Conservation (phyloP, 345 rosid species). For the Ricinus communis region DNA sequence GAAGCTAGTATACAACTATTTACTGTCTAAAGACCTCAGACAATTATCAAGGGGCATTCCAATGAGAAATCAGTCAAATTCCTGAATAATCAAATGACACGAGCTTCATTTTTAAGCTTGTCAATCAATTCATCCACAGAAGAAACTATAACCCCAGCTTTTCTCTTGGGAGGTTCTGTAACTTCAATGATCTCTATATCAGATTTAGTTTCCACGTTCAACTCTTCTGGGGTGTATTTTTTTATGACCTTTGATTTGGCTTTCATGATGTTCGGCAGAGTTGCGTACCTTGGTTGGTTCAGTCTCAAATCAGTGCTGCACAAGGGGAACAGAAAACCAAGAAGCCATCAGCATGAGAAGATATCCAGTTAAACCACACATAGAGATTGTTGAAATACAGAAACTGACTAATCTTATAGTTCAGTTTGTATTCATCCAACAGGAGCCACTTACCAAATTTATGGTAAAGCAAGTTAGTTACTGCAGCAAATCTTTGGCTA, state of each 20-base stretch:
- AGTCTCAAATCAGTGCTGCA: constrained; percentile 88
- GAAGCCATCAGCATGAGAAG: background rate
- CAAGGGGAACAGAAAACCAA: background rate
- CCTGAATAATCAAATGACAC: constrained; percentile 34
- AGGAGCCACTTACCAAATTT: too few relatives aligned
- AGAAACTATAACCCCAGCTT: constrained; percentile 63
- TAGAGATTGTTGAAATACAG: background rate
- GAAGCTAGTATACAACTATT: constrained; percentile 3
- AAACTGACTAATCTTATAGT: too few relatives aligned
- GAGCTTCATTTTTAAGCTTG: constrained; percentile 78
- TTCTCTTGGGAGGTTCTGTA: constrained; percentile 76
- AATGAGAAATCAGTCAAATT: background rate
- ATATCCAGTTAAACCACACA: background rate
- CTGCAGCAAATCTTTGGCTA: too few relatives aligned
- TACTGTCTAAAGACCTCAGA: background rate
- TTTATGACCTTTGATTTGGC: constrained; percentile 81
- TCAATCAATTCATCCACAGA: constrained; percentile 76
- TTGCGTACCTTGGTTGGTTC: constrained; percentile 92
- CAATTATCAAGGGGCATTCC: background rate
- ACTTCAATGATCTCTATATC: constrained; percentile 72
- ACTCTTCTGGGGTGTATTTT: constrained; percentile 62
- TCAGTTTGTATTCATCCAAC: too few relatives aligned
- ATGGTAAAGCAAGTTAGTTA: too few relatives aligned
- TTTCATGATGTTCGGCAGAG: constrained; percentile 95
- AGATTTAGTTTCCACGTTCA: constrained; percentile 57